phyloP scores from a whole-genome alignment of 164 flowering plant genomes.

The Nymphaea colorata region DNA sequence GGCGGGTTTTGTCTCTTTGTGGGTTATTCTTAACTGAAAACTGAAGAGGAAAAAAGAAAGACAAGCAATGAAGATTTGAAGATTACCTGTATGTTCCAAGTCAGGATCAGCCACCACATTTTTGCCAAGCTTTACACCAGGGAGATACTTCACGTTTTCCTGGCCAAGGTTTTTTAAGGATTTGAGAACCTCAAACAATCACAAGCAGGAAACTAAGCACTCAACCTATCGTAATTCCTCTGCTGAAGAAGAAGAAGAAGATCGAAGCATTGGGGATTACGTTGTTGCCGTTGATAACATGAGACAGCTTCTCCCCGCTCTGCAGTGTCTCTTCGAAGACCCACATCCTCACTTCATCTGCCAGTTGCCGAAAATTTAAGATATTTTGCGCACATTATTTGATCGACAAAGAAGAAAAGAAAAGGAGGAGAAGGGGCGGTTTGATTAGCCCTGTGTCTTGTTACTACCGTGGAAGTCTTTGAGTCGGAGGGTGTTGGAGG shows the following conservation, averaged over 20 bases:
- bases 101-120: slow-evolving; percentile 92
- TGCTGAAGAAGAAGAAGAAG: neutral
- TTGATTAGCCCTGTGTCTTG: neutral
- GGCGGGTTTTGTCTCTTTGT: too few relatives aligned
- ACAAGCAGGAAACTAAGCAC: neutral
- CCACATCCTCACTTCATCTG: slow-evolving; percentile 99
- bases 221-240: too few relatives aligned
- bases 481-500: slow-evolving; percentile 63
- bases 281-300: slow-evolving; percentile 58
- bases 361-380: slow-evolving; percentile 1
- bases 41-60: neutral
- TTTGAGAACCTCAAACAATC: neutral
- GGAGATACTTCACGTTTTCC: slow-evolving; percentile 96
- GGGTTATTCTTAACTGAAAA: neutral
- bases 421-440: neutral
- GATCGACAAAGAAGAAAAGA: neutral
- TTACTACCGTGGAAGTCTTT: slow-evolving; percentile 51
- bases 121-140: slow-evolving; percentile 86
- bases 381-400: neutral
- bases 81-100: slow-evolving; percentile 76
- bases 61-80: neutral
- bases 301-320: slow-evolving; percentile 73
- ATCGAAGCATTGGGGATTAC: slow-evolving; percentile 16
- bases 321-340: slow-evolving; percentile 83
- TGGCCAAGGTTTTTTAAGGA: slow-evolving; percentile 7